These are phyloP conservation scores for Pestalotiopsis sp. DNA, from an alignment of 2,329 filamentous ascomycete species.

Conservation along the genomic window DNA sequence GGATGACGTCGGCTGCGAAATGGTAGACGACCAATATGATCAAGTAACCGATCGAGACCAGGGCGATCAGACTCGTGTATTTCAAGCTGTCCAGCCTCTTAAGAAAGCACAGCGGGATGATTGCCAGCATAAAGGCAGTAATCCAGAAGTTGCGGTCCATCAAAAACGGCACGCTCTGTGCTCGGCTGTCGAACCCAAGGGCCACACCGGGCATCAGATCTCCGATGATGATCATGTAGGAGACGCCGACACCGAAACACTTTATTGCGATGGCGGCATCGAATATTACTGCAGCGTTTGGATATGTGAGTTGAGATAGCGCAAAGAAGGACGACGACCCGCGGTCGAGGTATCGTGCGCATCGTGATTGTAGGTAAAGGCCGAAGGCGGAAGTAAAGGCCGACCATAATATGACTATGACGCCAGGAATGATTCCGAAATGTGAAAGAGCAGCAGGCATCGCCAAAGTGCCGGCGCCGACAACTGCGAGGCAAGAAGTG, in stretches of 20 bases:
- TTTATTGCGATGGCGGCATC: constrained; percentile 96
- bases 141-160: constrained; percentile 96
- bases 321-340: constrained; percentile 92
- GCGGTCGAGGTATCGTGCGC: constrained; percentile 88
- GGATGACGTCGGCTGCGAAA: constrained; percentile 78
- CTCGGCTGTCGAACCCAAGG: constrained; percentile 71
- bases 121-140: constrained; percentile 93
- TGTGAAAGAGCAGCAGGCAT: constrained; percentile 96
- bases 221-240: constrained; percentile 97
- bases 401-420: constrained; percentile 87
- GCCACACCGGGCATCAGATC: constrained; percentile 97
- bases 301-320: constrained; percentile 95
- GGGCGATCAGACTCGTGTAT: constrained; percentile 90
- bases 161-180: constrained; percentile 70
- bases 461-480: constrained; percentile 91
- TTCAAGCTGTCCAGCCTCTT: constrained; percentile 92
- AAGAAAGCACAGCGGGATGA: constrained; percentile 93
- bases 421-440: constrained; percentile 88
- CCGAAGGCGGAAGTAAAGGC: constrained; percentile 88
- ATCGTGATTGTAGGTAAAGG: constrained; percentile 91
- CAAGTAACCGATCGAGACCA: constrained; percentile 92
- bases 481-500: constrained; percentile 57
- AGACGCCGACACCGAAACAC: constrained; percentile 96
- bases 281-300: constrained; percentile 92
- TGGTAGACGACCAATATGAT: constrained; percentile 93